Conservation (phyloP, 352 stramenopile species). For the Pythium rhizo-oryzae region DNA sequence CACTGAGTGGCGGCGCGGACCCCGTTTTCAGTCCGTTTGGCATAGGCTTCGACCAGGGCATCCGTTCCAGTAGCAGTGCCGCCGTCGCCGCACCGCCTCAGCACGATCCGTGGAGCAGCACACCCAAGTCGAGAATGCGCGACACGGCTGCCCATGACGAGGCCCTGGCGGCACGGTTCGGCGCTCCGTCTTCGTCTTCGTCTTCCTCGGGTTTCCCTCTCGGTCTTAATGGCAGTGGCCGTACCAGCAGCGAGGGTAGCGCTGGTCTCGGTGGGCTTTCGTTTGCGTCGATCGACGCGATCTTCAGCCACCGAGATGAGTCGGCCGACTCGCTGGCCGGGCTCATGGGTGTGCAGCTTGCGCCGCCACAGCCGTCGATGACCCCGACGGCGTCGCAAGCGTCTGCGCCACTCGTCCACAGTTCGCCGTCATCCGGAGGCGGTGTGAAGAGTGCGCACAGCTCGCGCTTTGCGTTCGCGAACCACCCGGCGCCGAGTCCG, state of each 20-base stretch:
- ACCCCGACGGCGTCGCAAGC: background rate
- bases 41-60: conserved; percentile 65
- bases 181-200: conserved; percentile 3
- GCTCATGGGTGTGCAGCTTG: conserved; percentile 63
- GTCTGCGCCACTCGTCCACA: conserved; percentile 43
- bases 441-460: conserved; percentile 42
- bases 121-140: conserved; percentile 13
- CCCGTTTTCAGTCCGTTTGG: conserved; percentile 76
- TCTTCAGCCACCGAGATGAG: conserved; percentile 77
- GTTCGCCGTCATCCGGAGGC: conserved; percentile 27
- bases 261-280: conserved; percentile 35
- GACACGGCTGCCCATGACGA: background rate
- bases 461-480: conserved; percentile 87
- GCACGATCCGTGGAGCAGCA: conserved; percentile 22
- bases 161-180: background rate
- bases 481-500: conserved; percentile 39
- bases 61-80: no score
- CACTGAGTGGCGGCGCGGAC: conserved; percentile 7
- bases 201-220: conserved; percentile 1
- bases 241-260: background rate
- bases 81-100: conserved; percentile 36
- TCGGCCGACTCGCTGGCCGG: conserved; percentile 73
- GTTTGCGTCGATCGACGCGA: conserved; percentile 84
- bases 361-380: conserved; percentile 1
- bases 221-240: background rate